These are phyloP conservation scores for Amylocarpus encephaloides DNA, from an alignment of 2,329 filamentous ascomycete genomes.

Conservation along the genomic window DNA sequence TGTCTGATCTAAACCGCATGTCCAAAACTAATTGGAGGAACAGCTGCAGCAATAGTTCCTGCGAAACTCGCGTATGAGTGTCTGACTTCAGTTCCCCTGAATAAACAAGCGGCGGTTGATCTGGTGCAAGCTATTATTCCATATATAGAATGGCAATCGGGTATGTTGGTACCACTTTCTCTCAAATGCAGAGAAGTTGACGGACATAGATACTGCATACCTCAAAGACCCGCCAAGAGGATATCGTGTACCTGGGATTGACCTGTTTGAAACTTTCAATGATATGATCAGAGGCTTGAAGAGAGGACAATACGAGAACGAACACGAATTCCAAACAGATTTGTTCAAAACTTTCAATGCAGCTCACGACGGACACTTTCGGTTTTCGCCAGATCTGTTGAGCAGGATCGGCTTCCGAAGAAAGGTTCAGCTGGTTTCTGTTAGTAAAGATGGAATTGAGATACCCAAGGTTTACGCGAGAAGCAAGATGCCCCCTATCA, in stretches of 20 bases:
- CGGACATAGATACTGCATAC: constrained; percentile 18
- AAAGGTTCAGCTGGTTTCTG: constrained; percentile 47
- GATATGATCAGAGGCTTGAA: constrained; percentile 27
- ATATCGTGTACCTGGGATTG: constrained; percentile 40
- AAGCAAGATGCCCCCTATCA: too few relatives aligned
- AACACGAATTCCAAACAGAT: constrained; percentile 50
- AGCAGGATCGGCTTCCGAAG: constrained; percentile 42
- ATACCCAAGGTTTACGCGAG: constrained; percentile 51
- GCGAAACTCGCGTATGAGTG: constrained; percentile 25
- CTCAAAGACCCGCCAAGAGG: constrained; percentile 45
- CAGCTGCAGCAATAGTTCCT: constrained; percentile 17
- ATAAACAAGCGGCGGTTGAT: constrained; percentile 15
- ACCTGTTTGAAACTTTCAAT: constrained; percentile 34
- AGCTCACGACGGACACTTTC: constrained; percentile 60
- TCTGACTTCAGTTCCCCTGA: constrained; percentile 22
- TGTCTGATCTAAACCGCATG: not conserved
- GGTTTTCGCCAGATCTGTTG: constrained; percentile 46
- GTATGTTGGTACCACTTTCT: not conserved
- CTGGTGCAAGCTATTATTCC: constrained; percentile 22
- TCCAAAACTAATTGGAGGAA: not conserved
- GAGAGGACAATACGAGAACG: constrained; percentile 26
- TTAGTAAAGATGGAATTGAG: constrained; percentile 51
- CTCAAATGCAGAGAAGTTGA: not conserved
- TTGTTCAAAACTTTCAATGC: constrained; percentile 46
- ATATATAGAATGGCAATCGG: constrained; percentile 25